These are phyloP conservation scores for Davidsoniella neocaledoniae DNA, from an alignment of 2,329 filamentous ascomycete genomes.

Conservation along the genomic window DNA sequence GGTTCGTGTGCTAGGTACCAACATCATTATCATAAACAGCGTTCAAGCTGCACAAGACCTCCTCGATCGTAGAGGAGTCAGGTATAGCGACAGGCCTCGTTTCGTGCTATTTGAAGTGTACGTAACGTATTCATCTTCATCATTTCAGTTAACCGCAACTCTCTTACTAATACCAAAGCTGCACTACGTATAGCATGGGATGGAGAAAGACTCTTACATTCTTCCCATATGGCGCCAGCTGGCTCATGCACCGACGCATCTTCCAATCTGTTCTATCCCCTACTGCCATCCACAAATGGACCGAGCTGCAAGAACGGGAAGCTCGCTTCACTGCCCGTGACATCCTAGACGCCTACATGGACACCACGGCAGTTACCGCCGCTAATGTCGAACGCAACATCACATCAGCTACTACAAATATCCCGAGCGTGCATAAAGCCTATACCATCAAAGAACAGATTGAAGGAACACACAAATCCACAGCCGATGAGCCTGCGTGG, in stretches of 20 bases:
- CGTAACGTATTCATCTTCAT: conserved; percentile 5
- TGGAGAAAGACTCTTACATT: conserved; percentile 32
- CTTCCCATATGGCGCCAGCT: conserved; percentile 24
- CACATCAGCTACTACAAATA: background rate
- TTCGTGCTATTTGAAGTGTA: conserved; percentile 25
- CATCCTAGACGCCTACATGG: background rate
- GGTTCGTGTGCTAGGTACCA: background rate
- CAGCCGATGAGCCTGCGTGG: background rate
- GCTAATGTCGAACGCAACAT: background rate
- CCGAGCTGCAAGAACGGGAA: conserved; percentile 16
- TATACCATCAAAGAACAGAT: too few species aligned
- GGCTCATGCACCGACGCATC: conserved; percentile 26
- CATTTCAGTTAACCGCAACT: too few species aligned
- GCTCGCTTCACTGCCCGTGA: background rate
- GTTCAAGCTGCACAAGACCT: conserved; percentile 22
- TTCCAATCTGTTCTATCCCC: conserved; percentile 27
- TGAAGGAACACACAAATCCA: too few species aligned
- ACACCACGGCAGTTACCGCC: background rate
- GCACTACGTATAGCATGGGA: conserved; percentile 20
- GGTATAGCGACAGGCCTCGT: conserved; percentile 27
- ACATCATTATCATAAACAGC: background rate
- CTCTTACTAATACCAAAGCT: too few species aligned
- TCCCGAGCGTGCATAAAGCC: too few species aligned
- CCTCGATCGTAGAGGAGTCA: conserved; percentile 26
- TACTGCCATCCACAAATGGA: conserved; percentile 19